Percentiles rank a stretch among this genome's conserved stretches.
Evolutionary conservation across 306 rosid species (phyloP).

Genomic region (Medicago arabica): DNA sequence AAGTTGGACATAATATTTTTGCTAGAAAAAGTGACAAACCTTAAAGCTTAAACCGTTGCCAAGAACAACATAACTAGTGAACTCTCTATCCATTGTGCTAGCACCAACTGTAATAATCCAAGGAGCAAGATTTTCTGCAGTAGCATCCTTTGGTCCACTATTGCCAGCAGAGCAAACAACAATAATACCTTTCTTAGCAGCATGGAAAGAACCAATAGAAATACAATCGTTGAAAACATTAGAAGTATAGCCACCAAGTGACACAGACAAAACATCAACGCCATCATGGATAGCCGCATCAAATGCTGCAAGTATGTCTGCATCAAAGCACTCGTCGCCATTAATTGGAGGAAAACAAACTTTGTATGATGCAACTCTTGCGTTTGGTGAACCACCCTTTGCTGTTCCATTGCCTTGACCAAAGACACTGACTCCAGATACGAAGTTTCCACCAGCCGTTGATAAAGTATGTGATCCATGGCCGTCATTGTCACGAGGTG

Average conservation of each 20-base stretch:
- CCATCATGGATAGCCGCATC: slow-evolving; percentile 85
- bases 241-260: slow-evolving; percentile 59
- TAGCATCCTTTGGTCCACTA: slow-evolving; percentile 62
- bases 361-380: slow-evolving; percentile 83
- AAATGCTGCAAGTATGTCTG: slow-evolving; percentile 76
- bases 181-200: slow-evolving; percentile 65
- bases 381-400: slow-evolving; percentile 83
- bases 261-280: slow-evolving; percentile 73
- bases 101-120: slow-evolving; percentile 88
- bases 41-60: slow-evolving; percentile 52
- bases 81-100: slow-evolving; percentile 83
- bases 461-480: slow-evolving; percentile 93
- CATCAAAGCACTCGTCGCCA: slow-evolving; percentile 70
- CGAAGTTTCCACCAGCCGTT: slow-evolving; percentile 66
- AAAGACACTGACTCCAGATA: slow-evolving; percentile 47
- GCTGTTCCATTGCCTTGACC: slow-evolving; percentile 79
- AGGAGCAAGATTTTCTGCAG: slow-evolving; percentile 61
- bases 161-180: slow-evolving; percentile 91
- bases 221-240: slow-evolving; percentile 60
- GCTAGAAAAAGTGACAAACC: slow-evolving; percentile 47
- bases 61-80: slow-evolving; percentile 61
- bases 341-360: slow-evolving; percentile 78
- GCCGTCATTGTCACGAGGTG: slow-evolving; percentile 79
- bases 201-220: slow-evolving; percentile 89
- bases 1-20: too few species aligned